Evolutionary conservation across 2,329 filamentous ascomycete species (phyloP), one percentile per base, ranked within the genome.

Genomic region (Colletotrichum gigasporum): DNA sequence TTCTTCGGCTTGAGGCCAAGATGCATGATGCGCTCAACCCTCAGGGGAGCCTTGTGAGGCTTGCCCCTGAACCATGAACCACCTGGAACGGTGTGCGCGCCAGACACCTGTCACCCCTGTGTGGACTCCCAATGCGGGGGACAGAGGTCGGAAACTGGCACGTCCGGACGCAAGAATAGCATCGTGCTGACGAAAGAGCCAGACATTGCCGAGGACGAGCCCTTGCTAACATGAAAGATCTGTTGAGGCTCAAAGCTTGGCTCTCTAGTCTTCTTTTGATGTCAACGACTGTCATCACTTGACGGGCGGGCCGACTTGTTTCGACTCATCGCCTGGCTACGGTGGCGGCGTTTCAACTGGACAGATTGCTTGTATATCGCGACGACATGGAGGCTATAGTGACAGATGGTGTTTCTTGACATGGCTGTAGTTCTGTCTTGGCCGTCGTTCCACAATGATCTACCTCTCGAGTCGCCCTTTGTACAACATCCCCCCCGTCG

Each of bases 191-290:
- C 55, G 39, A 47, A 35, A 39, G 28, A 32, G 32, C 52, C 24
- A 58, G 59, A 45, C 26, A 37, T 51, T 30, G 16, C 53, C 22
- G 30, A 20, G 47, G 16, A 28, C 18, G 10, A 44, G 20, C 56
- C 39, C 37, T 22, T 48, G 55, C 26, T 48, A 10, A 32, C 56
- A 61, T 60, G 41, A 48, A 32, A 47, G 55, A 60, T 64, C 32
- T 60, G 61, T 54, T 24, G 61, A 48, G 55, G 61, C 55, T 61
- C 41, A 48, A 64, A 63, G 61, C 56, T 64, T 64, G 61, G 61
- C 56, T 42, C 28, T 24, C 9, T 37, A 41, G 34, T 51, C 24
- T 41, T 50, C 26, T 37, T 24, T 42, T 30, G 8, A 53, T 42
- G 56, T 50, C 56, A 61, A 53, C 50, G 24, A 48, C 56, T 50